phyloP scores from a whole-genome alignment of 441 rosid species.

The Populus hybrid region DNA sequence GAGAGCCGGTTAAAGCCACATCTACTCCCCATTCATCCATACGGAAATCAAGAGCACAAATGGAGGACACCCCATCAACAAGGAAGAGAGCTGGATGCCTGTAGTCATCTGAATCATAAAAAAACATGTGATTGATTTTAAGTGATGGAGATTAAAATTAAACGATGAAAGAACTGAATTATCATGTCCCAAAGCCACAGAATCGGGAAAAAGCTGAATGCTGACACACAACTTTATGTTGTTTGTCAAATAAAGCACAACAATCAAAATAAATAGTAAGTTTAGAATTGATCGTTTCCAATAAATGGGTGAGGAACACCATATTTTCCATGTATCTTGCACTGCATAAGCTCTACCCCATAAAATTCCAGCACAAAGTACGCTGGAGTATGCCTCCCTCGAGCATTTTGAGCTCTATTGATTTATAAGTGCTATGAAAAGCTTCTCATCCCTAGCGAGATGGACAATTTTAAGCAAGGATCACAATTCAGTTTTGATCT shows the following conservation, averaged over 20 bases:
- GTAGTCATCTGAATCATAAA: constrained; percentile 60
- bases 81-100: constrained; percentile 82
- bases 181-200: background rate
- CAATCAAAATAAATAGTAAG: background rate
- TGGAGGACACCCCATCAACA: constrained; percentile 95
- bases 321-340: background rate
- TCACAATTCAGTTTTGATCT: background rate
- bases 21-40: constrained; percentile 99
- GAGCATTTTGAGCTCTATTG: background rate
- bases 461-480: background rate
- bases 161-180: background rate
- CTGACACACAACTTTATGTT: background rate
- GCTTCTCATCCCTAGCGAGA: background rate
- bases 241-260: background rate
- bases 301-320: background rate
- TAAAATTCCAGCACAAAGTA: background rate
- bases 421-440: background rate
- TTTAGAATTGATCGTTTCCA: background rate
- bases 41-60: constrained; percentile 91
- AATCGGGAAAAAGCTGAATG: background rate
- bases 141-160: background rate
- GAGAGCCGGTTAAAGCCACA: constrained; percentile 92
- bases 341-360: background rate
- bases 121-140: background rate
- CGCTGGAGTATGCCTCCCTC: background rate